Percentiles rank a stretch among this genome's conserved stretches.
Evolutionary conservation across 306 rosid genomes (phyloP).

Genomic region (Hippophae gyantsensis): DNA sequence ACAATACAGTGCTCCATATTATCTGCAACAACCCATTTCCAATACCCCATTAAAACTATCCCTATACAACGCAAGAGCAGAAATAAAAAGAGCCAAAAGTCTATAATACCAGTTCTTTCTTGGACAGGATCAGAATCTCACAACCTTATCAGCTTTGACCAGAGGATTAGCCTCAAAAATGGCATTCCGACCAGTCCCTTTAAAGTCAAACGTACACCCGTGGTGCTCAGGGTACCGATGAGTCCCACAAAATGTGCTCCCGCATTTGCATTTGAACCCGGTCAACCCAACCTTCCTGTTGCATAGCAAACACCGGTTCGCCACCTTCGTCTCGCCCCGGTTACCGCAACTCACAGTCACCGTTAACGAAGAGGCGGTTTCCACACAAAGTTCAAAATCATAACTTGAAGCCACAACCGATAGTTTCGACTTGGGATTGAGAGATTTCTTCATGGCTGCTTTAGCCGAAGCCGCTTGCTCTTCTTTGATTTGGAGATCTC

Average conservation of each 20-base stretch:
- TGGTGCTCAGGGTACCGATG: constrained; percentile 61
- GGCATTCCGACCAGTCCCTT: constrained; percentile 26
- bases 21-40: no score
- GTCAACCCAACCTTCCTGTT: constrained; percentile 42
- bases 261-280: constrained; percentile 58
- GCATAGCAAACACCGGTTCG: constrained; percentile 42
- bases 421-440: neutral
- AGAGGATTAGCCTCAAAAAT: constrained; percentile 44
- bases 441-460: constrained; percentile 33
- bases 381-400: neutral
- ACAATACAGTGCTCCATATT: no score
- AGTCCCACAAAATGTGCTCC: constrained; percentile 34
- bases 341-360: neutral
- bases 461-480: constrained; percentile 33
- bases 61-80: no score
- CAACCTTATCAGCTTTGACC: constrained; percentile 36
- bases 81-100: no score
- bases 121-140: constrained; percentile 9
- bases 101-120: neutral
- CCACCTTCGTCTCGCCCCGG: constrained; percentile 8
- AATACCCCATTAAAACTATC: no score
- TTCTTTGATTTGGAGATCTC: constrained; percentile 19
- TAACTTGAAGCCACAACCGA: neutral
- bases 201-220: constrained; percentile 41
- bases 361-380: neutral